A percentile compares a stretch with the other conserved stretches of the same genome.
These are phyloP conservation scores for Amanita thiersii DNA, from an alignment of 768 basidiomycete species.

Conservation along the genomic window DNA sequence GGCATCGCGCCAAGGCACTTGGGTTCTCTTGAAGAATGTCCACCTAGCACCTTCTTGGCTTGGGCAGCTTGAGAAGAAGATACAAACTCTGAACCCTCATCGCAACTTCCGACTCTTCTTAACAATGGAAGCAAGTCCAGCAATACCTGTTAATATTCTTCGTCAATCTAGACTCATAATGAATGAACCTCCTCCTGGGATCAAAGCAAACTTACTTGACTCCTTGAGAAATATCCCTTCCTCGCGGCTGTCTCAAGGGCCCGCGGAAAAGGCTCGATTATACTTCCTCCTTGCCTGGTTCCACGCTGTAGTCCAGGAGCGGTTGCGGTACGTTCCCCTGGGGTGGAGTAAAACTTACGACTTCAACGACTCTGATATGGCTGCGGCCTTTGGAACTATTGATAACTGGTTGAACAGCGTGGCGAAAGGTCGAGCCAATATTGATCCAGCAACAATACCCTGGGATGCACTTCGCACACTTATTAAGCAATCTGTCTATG, in stretches of 20 bases:
- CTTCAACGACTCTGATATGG: constrained; percentile 98
- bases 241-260: constrained; percentile 71
- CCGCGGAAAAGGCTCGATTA: constrained; percentile 85
- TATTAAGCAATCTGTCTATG: constrained; percentile 94
- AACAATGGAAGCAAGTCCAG: constrained; percentile 94
- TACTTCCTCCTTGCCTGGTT: constrained; percentile 99
- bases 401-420: constrained; percentile 79
- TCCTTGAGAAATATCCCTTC: constrained; percentile 71
- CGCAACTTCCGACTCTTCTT: constrained; percentile 94
- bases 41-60: constrained; percentile 96
- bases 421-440: constrained; percentile 84
- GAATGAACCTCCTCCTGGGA: constrained; percentile 97
- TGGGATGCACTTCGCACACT: constrained; percentile 93
- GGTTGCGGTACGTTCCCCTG: constrained; percentile 89
- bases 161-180: constrained; percentile 94
- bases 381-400: constrained; percentile 86
- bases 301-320: constrained; percentile 96
- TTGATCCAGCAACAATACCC: constrained; percentile 87
- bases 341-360: constrained; percentile 98
- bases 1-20: constrained; percentile 88
- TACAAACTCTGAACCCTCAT: constrained; percentile 86
- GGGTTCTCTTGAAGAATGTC: constrained; percentile 97
- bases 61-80: constrained; percentile 90
- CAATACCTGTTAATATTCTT: constrained; percentile 93
- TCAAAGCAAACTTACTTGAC: constrained; percentile 94